Evolutionary conservation across 352 stramenopile species (phyloP), one percentile per base, ranked within the genome.

Genomic region (Nothophytophthora sp.): DNA sequence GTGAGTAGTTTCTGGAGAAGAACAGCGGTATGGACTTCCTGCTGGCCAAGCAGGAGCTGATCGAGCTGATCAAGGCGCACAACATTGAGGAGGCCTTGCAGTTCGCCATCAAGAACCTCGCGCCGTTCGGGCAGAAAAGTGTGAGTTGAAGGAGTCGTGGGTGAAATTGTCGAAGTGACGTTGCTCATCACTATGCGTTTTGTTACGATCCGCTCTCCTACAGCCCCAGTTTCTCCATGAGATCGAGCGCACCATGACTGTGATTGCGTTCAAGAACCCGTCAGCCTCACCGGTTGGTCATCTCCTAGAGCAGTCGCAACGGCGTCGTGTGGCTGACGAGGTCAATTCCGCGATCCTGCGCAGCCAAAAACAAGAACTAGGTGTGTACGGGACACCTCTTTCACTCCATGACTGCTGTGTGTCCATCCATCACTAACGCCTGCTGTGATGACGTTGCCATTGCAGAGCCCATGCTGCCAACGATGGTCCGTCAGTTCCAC

Each of bases 31-130:
- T 92, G 63, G 76, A 82, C 36, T 92, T 92, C 38, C 41, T 88
- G n/a, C 58, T 92, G 33, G 76, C 76, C 19, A 92, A 92, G 48
- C 81, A 92, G 46, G 78, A 92, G 67, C 60, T 92, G 7, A 81
- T 92, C 30, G 81, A 92, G 68, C 46, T 92, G 13, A 92, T 92
- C 56, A 92, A 88, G 38, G 62, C 45, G 0, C 73, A 73, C 15
- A 62, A 88, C 30, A 70, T 88, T 41, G 72, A 76, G 23, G 74
- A 82, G n/a, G 81, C 81, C n/a, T 59, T 92, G 16, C 51, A 69
- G 16, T 92, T 92, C 66, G 81, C 81, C 18, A 83, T 82, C 42
- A 75, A 81, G 49, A 67, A 90, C 24, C 72, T 92, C 10, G 81
- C 81, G 6, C 78, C 78, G 0, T 87, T 90, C 38, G 81, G 78